Evolutionary conservation across 2,329 filamentous ascomycete species (phyloP).

Genomic region (Pseudogymnoascus sp.): DNA sequence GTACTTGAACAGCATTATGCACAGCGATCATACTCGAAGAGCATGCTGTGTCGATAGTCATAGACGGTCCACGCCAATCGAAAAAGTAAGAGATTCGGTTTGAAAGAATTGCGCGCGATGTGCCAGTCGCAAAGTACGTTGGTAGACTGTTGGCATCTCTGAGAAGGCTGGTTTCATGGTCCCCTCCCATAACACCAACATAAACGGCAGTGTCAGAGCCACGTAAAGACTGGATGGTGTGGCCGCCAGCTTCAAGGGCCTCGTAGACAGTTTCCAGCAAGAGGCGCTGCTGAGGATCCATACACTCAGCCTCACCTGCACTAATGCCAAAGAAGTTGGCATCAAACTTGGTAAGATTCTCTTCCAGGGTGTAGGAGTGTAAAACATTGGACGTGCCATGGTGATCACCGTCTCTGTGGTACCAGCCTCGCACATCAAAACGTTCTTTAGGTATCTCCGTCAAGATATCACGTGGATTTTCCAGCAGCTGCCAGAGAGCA

Average conservation of each 20-base stretch:
- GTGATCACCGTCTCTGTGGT: constrained; percentile 10
- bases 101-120: constrained; percentile 26
- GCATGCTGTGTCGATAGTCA: constrained; percentile 18
- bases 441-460: constrained; percentile 16
- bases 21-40: constrained; percentile 42
- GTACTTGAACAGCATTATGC: constrained; percentile 38
- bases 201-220: neutral
- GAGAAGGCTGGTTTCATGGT: constrained; percentile 16
- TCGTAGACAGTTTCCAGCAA: constrained; percentile 25
- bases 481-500: constrained; percentile 13
- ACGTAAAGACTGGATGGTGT: constrained; percentile 13
- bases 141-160: constrained; percentile 29
- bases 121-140: constrained; percentile 30
- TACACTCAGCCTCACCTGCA: constrained; percentile 20
- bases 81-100: constrained; percentile 22
- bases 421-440: neutral
- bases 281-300: constrained; percentile 27
- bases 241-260: constrained; percentile 23
- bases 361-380: constrained; percentile 23
- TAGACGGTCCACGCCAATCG: constrained; percentile 15
- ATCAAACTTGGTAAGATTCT: constrained; percentile 18
- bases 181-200: neutral
- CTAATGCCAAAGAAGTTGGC: constrained; percentile 18
- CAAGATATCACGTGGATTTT: constrained; percentile 18
- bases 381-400: neutral